Percentiles rank a stretch among this genome's conserved stretches.
Conservation (phyloP, 177 flowering plant genomes). For the Vitis hybrid region DNA sequence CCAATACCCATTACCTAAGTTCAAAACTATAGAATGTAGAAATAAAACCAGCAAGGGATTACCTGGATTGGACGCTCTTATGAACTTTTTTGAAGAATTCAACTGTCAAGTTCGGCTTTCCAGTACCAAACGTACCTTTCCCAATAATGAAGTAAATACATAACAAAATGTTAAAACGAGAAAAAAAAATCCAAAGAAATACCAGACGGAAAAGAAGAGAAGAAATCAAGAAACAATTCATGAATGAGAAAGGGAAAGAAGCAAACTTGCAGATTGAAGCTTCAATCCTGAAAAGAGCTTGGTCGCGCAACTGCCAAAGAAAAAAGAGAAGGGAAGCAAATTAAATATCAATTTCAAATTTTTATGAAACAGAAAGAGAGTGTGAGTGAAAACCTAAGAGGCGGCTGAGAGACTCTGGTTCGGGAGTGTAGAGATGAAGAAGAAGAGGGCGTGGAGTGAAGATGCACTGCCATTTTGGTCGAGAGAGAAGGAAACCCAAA, state of each 20-base stretch:
- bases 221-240: not conserved
- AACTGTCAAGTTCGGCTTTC: constrained; percentile 46
- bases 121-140: constrained; percentile 42
- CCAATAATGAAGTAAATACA: not conserved
- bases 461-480: constrained; percentile 32
- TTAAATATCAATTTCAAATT: not conserved
- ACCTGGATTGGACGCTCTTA: constrained; percentile 56
- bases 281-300: constrained; percentile 58
- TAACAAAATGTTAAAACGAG: not conserved
- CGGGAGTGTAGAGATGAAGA: constrained; percentile 24
- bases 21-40: not conserved
- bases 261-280: constrained; percentile 50
- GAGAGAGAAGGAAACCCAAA: not conserved
- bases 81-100: constrained; percentile 61
- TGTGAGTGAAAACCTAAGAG: constrained; percentile 29
- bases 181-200: not conserved
- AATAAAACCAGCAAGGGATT: constrained; percentile 6
- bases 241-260: constrained; percentile 5
- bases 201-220: not conserved
- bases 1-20: not conserved
- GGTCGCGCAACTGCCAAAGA: constrained; percentile 42
- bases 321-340: not conserved
- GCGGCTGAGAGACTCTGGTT: constrained; percentile 17
- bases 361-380: not conserved
- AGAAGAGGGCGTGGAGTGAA: constrained; percentile 32